Conservation (phyloP, 2,329 filamentous ascomycete species). For the Xylaria sp. region DNA sequence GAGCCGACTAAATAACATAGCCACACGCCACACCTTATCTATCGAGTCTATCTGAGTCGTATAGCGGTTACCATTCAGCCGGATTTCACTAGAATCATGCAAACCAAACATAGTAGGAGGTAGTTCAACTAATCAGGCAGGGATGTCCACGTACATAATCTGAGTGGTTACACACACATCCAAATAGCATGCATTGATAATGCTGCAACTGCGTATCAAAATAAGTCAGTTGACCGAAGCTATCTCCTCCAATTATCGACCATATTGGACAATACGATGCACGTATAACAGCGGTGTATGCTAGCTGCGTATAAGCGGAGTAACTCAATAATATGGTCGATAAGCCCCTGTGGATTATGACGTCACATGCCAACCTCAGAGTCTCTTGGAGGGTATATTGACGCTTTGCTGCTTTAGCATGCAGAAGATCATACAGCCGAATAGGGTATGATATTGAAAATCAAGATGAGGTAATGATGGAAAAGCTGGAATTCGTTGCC, state of each 20-base stretch:
- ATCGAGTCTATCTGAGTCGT: too few relatives aligned
- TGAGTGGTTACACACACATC: neutral
- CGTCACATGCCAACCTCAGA: constrained; percentile 3
- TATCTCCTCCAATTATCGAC: neutral
- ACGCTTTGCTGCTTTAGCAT: neutral
- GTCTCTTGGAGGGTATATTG: neutral
- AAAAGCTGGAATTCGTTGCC: neutral
- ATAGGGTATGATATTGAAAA: neutral
- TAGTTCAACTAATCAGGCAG: neutral
- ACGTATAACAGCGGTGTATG: neutral
- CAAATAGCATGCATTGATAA: neutral
- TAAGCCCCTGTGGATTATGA: neutral
- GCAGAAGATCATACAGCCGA: neutral
- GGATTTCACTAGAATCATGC: neutral
- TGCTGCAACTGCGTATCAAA: neutral
- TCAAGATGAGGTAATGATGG: constrained; percentile 5
- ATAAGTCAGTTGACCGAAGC: neutral
- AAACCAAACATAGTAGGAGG: neutral
- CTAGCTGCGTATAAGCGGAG: neutral
- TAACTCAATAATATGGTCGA: too few relatives aligned
- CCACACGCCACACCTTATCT: constrained; percentile 1
- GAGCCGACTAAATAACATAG: neutral
- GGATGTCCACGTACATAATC: neutral
- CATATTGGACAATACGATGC: neutral
- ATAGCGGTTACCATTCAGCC: neutral